Base-by-base conservation (phyloP, 768 basidiomycete genomes). In the Podaxis sp. region DNA sequence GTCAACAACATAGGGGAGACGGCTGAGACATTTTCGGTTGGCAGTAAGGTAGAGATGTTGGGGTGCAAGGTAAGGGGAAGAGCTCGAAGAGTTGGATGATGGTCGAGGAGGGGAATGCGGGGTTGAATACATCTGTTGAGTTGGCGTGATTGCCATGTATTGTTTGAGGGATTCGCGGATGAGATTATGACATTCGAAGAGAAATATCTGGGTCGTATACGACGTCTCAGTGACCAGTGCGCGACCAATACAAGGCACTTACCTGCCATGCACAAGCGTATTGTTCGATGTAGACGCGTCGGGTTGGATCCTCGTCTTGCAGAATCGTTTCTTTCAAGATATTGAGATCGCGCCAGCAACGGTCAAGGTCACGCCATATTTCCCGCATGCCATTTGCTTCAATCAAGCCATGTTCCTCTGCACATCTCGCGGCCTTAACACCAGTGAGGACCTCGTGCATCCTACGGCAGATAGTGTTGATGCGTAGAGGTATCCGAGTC, bases 241-340 rank as follows among this genome's bases (percentile, higher is more conserved):
- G 55, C 54, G 42, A 50, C 25, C 35, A 55, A 51, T 28, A 57
- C 21, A 62, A 36, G 55, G 11, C 37, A 73, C 83, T 65, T 68
- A 93, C 88, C 82, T 91, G 89, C 93, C 94, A 96, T 36, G 88
- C 87, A 67, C 90, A 87, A 48, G 88, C 86, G 69, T 90, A 95
- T 60, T 87, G 74, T 47, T 80, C 79, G 37, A 80, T 73, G 51
- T 79, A 78, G 7, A 66, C 48, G 25, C 70, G 68, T 5, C 63
- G 65, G 28, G 73, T 70, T 32, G 74, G 72, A 21, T 77, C 75
- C 25, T 76, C 71, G 60, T 69, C 69, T 48, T 66, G 68, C 32
- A 66, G 48, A 35, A 70, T 64, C 36, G 67, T 67, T 46, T 77
- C 73, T 47, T 84, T 78, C 61, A 95, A 74, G 6, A 73, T 71